Evolutionary conservation across 2,329 filamentous ascomycete genomes (phyloP).

Genomic region (Aspergillus unguis): DNA sequence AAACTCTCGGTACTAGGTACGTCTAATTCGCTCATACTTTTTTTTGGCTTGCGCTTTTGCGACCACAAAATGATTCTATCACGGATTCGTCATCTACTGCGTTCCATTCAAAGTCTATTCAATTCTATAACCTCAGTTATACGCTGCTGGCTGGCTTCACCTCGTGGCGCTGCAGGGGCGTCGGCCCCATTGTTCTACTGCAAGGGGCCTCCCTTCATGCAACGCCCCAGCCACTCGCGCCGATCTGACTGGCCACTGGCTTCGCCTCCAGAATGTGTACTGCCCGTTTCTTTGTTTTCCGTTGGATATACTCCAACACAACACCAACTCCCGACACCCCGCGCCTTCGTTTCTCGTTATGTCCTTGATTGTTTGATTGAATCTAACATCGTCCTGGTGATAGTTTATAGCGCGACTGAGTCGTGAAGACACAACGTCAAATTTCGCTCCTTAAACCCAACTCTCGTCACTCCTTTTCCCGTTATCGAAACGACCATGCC

Average conservation of each 20-base stretch:
- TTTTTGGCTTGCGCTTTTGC: neutral
- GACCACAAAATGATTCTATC: neutral
- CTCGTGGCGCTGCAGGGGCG: conserved; percentile 10
- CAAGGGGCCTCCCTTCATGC: conserved; percentile 15
- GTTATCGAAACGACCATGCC: conserved; percentile 15
- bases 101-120: neutral
- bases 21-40: neutral
- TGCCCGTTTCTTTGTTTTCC: conserved; percentile 8
- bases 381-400: conserved; percentile 16
- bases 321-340: neutral
- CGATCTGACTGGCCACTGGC: conserved; percentile 1
- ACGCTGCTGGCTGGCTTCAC: neutral
- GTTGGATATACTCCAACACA: conserved; percentile 12
- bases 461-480: conserved; percentile 14
- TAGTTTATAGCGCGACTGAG: conserved; percentile 13
- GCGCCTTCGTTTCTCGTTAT: conserved; percentile 1
- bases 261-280: neutral
- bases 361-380: neutral
- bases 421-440: conserved; percentile 9
- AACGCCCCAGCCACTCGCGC: conserved; percentile 10
- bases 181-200: conserved; percentile 6
- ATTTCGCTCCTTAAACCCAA: conserved; percentile 14
- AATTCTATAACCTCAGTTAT: no score
- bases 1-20: conserved; percentile 4
- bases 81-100: neutral